phyloP scores from a whole-genome alignment of 2,329 filamentous ascomycete genomes.

The Hypoxylon rubiginosum region DNA sequence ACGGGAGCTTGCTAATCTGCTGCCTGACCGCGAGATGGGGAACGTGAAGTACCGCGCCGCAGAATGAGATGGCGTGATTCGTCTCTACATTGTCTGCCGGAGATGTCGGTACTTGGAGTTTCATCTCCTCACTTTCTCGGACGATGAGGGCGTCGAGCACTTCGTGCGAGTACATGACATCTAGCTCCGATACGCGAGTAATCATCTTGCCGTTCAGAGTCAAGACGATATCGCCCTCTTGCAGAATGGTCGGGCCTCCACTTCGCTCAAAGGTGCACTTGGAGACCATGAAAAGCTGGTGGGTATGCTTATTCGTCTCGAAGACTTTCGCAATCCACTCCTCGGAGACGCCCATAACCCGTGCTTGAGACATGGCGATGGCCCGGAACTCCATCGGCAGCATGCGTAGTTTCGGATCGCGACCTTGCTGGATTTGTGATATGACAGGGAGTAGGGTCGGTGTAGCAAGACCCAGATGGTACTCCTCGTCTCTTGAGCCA shows the following conservation, averaged over 20 bases:
- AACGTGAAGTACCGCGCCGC: conserved; percentile 90
- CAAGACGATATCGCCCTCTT: conserved; percentile 93
- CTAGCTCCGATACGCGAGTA: conserved; percentile 91
- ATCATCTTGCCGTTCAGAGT: conserved; percentile 93
- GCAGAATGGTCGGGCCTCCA: conserved; percentile 68
- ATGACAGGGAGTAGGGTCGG: conserved; percentile 92
- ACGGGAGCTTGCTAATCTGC: conserved; percentile 96
- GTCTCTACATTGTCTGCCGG: conserved; percentile 93
- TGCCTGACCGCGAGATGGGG: conserved; percentile 97
- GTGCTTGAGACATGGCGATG: conserved; percentile 95
- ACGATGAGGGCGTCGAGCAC: conserved; percentile 87
- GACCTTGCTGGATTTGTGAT: conserved; percentile 83
- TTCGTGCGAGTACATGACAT: conserved; percentile 95
- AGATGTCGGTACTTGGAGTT: conserved; percentile 84
- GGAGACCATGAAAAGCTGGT: conserved; percentile 98
- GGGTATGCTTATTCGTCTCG: conserved; percentile 87
- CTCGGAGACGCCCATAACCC: conserved; percentile 96
- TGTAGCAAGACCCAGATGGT: conserved; percentile 92
- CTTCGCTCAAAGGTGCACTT: conserved; percentile 81
- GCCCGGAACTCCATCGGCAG: conserved; percentile 94
- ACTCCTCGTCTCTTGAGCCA: conserved; percentile 91
- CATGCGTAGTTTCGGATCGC: conserved; percentile 86
- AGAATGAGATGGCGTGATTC: conserved; percentile 91
- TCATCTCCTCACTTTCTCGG: conserved; percentile 83
- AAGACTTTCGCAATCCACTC: conserved; percentile 95